Conservation (phyloP, 495 filamentous ascomycete genomes). For the Rostrohypoxylon terebratum region DNA sequence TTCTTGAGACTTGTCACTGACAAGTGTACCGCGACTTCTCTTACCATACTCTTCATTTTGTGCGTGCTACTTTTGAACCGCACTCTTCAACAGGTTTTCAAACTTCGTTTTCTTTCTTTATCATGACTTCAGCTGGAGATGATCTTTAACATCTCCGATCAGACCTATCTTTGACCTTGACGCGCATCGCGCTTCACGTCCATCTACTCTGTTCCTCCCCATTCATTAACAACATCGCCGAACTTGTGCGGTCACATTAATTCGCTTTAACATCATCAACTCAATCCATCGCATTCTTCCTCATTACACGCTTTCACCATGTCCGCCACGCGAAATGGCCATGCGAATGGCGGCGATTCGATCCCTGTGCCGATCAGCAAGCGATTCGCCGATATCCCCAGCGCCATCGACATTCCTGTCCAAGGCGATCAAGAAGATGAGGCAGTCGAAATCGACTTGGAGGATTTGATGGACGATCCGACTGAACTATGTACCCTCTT, state of each 20-base stretch:
- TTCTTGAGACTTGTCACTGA: constrained; percentile 19
- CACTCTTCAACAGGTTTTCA: background rate
- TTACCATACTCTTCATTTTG: constrained; percentile 7
- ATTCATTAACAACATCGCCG: background rate
- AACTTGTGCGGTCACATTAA: background rate
- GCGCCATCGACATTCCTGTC: constrained; percentile 90
- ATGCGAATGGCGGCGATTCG: constrained; percentile 44
- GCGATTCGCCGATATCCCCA: constrained; percentile 89
- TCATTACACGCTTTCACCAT: constrained; percentile 29
- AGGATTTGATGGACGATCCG: constrained; percentile 91
- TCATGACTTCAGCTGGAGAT: constrained; percentile 30
- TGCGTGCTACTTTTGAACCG: background rate
- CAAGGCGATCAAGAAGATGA: constrained; percentile 81
- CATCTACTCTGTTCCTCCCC: background rate
- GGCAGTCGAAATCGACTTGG: constrained; percentile 91
- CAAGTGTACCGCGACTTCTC: background rate
- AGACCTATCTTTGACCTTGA: constrained; percentile 2
- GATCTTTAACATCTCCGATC: constrained; percentile 24
- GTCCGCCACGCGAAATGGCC: constrained; percentile 50
- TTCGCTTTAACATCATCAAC: background rate
- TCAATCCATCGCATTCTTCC: background rate
- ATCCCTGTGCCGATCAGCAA: constrained; percentile 51
- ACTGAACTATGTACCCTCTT: constrained; percentile 94
- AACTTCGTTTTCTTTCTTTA: constrained; percentile 15
- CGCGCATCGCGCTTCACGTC: background rate